These are phyloP conservation scores for Teunomyces kruisii DNA, from an alignment of 805 yeast species.

Conservation along the genomic window DNA sequence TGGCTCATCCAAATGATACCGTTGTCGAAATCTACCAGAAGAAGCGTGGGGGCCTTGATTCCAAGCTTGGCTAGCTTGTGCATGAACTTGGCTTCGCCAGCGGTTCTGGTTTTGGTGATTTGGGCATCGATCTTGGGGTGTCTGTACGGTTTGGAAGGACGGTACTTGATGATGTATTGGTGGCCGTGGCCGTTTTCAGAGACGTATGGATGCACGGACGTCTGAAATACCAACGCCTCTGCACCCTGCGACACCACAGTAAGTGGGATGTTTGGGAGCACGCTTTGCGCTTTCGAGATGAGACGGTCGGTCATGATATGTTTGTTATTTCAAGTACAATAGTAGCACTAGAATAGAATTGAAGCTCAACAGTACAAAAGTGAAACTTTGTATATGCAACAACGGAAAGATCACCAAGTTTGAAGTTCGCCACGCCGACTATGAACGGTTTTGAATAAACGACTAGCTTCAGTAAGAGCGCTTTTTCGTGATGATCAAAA, in stretches of 20 bases:
- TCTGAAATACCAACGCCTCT: slow-evolving; percentile 75
- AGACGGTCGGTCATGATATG: slow-evolving; percentile 54
- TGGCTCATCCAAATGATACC: slow-evolving; percentile 91
- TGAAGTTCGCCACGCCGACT: too few species aligned
- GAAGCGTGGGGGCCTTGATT: slow-evolving; percentile 67
- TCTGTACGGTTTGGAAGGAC: slow-evolving; percentile 90
- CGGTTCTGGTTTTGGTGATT: slow-evolving; percentile 77
- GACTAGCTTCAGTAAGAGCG: too few species aligned
- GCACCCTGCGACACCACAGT: slow-evolving; percentile 81
- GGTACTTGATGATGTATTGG: slow-evolving; percentile 68
- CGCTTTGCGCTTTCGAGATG: slow-evolving; percentile 39
- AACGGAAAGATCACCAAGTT: too few species aligned
- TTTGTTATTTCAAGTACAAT: too few species aligned
- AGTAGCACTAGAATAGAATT: too few species aligned
- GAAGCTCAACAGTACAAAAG: too few species aligned
- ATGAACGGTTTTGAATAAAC: too few species aligned
- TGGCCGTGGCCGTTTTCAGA: slow-evolving; percentile 19
- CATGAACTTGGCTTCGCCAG: slow-evolving; percentile 80
- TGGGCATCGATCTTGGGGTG: slow-evolving; percentile 77
- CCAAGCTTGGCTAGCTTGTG: slow-evolving; percentile 54
- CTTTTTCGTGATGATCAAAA: too few species aligned
- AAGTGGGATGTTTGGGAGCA: slow-evolving; percentile 51
- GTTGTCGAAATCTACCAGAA: slow-evolving; percentile 71
- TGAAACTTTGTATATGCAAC: too few species aligned
- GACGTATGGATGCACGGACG: slow-evolving; percentile 66